Conservation (phyloP, 2,329 filamentous ascomycete species). For the Aureobasidium musti region DNA sequence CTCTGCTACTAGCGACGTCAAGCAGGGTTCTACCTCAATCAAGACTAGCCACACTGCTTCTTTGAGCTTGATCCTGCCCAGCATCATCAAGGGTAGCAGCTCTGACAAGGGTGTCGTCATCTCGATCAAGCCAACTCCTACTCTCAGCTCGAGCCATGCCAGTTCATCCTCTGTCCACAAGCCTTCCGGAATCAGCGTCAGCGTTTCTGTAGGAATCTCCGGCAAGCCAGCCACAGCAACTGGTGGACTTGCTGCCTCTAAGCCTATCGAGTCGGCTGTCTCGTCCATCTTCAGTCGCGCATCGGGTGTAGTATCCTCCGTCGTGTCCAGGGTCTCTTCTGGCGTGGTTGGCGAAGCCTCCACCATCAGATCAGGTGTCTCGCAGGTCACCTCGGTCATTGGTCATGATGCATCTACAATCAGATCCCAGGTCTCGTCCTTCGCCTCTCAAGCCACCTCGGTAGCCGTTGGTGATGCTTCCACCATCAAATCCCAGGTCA, state of each 20-base stretch:
- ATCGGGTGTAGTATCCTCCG: not conserved
- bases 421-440: not conserved
- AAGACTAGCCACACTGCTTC: not conserved
- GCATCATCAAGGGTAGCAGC: not conserved
- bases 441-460: not conserved
- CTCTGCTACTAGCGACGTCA: not conserved
- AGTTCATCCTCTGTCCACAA: not conserved
- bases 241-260: not conserved
- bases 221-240: not conserved
- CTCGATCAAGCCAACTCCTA: slow-evolving; percentile 13
- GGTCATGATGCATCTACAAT: not conserved
- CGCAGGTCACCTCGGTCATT: not conserved
- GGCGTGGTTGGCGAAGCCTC: not conserved
- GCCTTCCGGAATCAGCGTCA: not conserved
- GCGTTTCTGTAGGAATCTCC: not conserved
- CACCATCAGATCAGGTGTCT: not conserved
- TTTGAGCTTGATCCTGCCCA: not conserved
- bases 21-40: slow-evolving; percentile 17
- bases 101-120: not conserved
- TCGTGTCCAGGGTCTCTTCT: not conserved
- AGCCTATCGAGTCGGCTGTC: not conserved
- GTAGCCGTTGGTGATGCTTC: not conserved
- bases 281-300: not conserved
- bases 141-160: not conserved
- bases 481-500: not conserved